Evolutionary conservation across 73 alveolate genomes (phyloP).

Genomic region (Halteria grandinella): DNA sequence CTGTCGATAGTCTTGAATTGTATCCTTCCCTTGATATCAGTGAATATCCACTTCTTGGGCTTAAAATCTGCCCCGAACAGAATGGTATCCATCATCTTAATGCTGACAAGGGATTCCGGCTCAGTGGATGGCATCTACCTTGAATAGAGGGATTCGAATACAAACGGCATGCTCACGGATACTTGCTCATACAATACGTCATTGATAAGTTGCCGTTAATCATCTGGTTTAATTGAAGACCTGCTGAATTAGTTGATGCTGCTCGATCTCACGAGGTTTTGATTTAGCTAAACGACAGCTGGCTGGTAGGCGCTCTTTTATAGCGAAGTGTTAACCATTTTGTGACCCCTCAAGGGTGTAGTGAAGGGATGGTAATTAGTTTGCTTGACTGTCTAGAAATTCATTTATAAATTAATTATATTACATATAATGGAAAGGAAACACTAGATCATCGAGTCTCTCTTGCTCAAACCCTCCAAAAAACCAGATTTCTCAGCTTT

Average conservation of each 20-base stretch:
- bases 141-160: conserved; percentile 39
- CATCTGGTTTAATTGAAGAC: too few relatives aligned
- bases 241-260: too few relatives aligned
- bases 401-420: conserved; percentile 25
- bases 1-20: conserved; percentile 36
- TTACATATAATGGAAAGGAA: not conserved
- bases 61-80: conserved; percentile 25
- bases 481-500: conserved; percentile 31
- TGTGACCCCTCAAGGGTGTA: too few relatives aligned
- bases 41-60: conserved; percentile 63
- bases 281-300: too few relatives aligned
- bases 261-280: too few relatives aligned
- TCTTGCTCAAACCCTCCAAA: conserved; percentile 2
- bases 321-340: too few relatives aligned
- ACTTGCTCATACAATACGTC: not conserved
- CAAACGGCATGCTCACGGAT: not conserved
- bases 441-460: not conserved
- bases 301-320: too few relatives aligned
- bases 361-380: conserved; percentile 27
- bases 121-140: not conserved
- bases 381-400: conserved; percentile 37
- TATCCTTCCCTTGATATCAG: conserved; percentile 50
- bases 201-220: too few relatives aligned
- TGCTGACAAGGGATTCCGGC: not conserved
- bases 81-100: conserved; percentile 54